phyloP scores from a whole-genome alignment of 768 basidiomycete genomes.

The Xanthoconium purpureum region DNA sequence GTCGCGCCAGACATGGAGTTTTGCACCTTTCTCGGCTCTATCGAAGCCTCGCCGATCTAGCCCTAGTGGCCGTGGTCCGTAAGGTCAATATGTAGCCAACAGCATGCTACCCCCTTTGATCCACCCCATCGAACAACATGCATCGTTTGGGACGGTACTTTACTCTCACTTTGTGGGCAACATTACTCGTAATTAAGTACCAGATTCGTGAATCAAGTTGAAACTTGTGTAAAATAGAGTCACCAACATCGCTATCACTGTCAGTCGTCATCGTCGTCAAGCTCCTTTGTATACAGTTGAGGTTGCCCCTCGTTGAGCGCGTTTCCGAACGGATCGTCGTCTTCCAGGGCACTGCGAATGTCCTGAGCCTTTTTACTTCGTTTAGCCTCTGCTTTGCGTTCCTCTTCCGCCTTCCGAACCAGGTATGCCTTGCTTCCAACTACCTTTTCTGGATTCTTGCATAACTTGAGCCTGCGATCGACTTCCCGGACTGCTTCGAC shows the following conservation, averaged over 20 bases:
- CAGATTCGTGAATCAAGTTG: background rate
- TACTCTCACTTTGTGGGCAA: conserved; percentile 14
- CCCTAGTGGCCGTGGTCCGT: conserved; percentile 39
- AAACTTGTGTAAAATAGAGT: background rate
- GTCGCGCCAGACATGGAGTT: too few species aligned
- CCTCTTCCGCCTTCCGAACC: conserved; percentile 67
- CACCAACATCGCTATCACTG: background rate
- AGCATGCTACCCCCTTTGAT: conserved; percentile 29
- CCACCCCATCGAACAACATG: conserved; percentile 21
- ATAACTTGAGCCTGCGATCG: conserved; percentile 79
- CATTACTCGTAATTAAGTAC: conserved; percentile 14
- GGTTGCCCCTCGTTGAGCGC: conserved; percentile 39
- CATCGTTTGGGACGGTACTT: conserved; percentile 21
- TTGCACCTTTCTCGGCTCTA: conserved; percentile 40
- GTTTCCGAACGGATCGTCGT: conserved; percentile 71
- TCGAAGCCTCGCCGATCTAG: conserved; percentile 52
- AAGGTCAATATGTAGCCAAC: conserved; percentile 67
- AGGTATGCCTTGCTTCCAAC: conserved; percentile 83
- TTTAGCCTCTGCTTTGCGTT: conserved; percentile 66
- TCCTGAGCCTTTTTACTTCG: conserved; percentile 59
- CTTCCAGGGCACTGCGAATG: conserved; percentile 41
- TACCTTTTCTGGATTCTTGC: conserved; percentile 96
- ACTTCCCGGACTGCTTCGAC: conserved; percentile 85
- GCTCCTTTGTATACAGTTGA: conserved; percentile 31
- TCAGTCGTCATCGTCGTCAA: conserved; percentile 47